A percentile compares a stretch with the other conserved stretches of the same genome.
Evolutionary conservation across 345 rosid genomes (phyloP).

Genomic region (Ceriops decandra): DNA sequence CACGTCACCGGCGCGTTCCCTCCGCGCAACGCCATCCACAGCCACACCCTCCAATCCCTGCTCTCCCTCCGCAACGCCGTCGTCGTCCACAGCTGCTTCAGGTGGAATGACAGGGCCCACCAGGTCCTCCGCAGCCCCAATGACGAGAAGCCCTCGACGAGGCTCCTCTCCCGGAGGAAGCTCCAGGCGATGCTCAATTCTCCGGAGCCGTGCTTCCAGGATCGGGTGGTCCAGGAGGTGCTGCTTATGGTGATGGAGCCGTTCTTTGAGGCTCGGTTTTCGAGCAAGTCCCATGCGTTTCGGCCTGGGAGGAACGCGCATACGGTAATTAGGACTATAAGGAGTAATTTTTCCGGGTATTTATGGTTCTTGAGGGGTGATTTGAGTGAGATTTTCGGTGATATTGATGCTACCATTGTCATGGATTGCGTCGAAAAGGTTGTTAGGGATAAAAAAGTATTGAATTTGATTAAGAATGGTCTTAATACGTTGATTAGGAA

Average conservation of each 20-base stretch:
- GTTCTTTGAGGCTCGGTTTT: constrained; percentile 73
- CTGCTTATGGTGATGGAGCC: constrained; percentile 82
- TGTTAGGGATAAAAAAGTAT: constrained; percentile 66
- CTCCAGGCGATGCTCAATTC: constrained; percentile 44
- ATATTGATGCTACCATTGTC: constrained; percentile 46
- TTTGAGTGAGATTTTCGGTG: constrained; percentile 53
- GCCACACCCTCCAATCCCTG: constrained; percentile 58
- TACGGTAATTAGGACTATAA: constrained; percentile 76
- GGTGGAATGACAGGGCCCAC: constrained; percentile 67
- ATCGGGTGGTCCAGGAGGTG: constrained; percentile 85
- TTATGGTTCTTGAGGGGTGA: constrained; percentile 89
- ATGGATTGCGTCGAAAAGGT: constrained; percentile 54
- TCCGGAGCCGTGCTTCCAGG: constrained; percentile 72
- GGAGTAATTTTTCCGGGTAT: constrained; percentile 90
- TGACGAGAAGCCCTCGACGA: constrained; percentile 44
- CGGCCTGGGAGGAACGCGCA: constrained; percentile 92
- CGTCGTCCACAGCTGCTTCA: constrained; percentile 47
- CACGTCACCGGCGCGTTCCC: constrained; percentile 82
- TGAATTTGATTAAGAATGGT: constrained; percentile 55
- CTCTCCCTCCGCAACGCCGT: constrained; percentile 70
- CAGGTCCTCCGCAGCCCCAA: constrained; percentile 66
- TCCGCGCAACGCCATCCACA: constrained; percentile 74
- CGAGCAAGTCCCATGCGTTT: constrained; percentile 66
- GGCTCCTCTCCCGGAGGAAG: constrained; percentile 53
- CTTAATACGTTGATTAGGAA: constrained; percentile 33